Percentiles rank a stretch among this genome's conserved stretches.
Conservation (phyloP, 1,284 basidiomycete species). For the Austropuccinia psidii region DNA sequence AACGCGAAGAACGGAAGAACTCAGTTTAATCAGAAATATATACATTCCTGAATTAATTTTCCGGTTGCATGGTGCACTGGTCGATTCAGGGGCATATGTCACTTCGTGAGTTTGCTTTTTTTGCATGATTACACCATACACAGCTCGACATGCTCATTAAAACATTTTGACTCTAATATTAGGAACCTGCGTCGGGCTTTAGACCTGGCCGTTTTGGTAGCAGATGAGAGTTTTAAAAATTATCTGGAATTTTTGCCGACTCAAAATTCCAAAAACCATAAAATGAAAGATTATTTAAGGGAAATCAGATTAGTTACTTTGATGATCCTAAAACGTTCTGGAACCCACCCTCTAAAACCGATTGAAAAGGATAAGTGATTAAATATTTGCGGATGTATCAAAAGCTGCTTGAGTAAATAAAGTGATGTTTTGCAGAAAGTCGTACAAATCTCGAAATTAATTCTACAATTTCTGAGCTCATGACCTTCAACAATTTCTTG, state of each 20-base stretch:
- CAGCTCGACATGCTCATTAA: not conserved
- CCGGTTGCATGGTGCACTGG: slow-evolving; percentile 68
- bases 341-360: slow-evolving; percentile 5
- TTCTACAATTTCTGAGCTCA: too few relatives aligned
- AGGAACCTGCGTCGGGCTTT: slow-evolving; percentile 76
- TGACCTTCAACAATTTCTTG: too few relatives aligned
- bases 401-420: too few relatives aligned
- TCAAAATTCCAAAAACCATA: not conserved
- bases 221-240: slow-evolving; percentile 75
- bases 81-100: slow-evolving; percentile 59
- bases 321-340: slow-evolving; percentile 18
- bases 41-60: slow-evolving; percentile 86
- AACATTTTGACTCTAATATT: slow-evolving; percentile 4
- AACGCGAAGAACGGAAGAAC: slow-evolving; percentile 60
- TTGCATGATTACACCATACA: not conserved
- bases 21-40: slow-evolving; percentile 72
- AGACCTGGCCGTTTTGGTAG: slow-evolving; percentile 71
- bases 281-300: slow-evolving; percentile 31
- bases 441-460: too few relatives aligned
- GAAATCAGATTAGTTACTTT: slow-evolving; percentile 15
- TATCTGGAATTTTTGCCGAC: slow-evolving; percentile 72
- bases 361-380: too few relatives aligned
- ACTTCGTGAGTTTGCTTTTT: slow-evolving; percentile 57
- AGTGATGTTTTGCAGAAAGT: too few relatives aligned
- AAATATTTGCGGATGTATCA: too few relatives aligned